Evolutionary conservation across 2,329 filamentous ascomycete genomes (phyloP).

Genomic region (Trichocomaceae sp.): DNA sequence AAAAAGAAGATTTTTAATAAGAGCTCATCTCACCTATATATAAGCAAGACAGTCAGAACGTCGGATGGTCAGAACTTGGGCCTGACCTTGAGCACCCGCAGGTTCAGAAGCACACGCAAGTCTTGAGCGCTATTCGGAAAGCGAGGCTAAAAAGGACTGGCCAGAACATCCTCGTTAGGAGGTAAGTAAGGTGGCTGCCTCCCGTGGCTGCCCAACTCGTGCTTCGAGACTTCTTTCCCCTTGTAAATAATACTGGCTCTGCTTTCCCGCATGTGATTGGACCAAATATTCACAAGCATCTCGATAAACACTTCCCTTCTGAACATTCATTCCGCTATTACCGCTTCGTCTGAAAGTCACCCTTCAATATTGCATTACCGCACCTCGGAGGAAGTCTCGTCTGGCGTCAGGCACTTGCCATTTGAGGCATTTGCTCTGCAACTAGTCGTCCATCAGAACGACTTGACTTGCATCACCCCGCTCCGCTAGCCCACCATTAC

Average conservation of each 20-base stretch:
- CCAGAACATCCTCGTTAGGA: background rate
- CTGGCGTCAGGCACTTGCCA: background rate
- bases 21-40: background rate
- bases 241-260: constrained; percentile 5
- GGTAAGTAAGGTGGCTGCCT: constrained; percentile 5
- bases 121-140: background rate
- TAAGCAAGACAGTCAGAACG: constrained; percentile 1
- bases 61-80: background rate
- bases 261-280: constrained; percentile 5
- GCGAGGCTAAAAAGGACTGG: constrained; percentile 7
- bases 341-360: background rate
- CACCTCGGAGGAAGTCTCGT: background rate
- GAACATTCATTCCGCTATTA: background rate
- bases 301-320: background rate
- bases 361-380: background rate
- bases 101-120: background rate
- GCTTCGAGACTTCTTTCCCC: background rate
- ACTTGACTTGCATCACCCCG: constrained; percentile 5
- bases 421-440: background rate
- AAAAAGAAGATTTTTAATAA: background rate
- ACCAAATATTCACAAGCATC: background rate
- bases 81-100: constrained; percentile 1
- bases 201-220: constrained; percentile 8
- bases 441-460: background rate
- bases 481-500: constrained; percentile 1